A percentile compares a stretch with the other conserved stretches of the same genome.
Conservation (phyloP, 2,329 filamentous ascomycete genomes). For the Paracamarosporium sp. region DNA sequence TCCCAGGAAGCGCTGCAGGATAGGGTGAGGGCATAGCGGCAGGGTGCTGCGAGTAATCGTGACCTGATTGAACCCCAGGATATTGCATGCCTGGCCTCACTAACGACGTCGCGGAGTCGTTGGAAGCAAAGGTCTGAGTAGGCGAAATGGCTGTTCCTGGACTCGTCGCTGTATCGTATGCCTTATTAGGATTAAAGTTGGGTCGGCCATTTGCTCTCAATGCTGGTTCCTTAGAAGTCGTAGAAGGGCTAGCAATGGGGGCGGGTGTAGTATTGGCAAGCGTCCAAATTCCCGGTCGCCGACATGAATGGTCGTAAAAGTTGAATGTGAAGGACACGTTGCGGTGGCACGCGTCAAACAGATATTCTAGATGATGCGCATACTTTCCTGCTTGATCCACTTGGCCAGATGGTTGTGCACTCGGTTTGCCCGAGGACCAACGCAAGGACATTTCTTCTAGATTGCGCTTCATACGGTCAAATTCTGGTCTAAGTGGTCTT, state of each 20-base stretch:
- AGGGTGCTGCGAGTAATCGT: not conserved
- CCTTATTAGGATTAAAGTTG: not conserved
- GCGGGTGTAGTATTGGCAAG: not conserved
- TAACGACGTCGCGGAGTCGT: not conserved
- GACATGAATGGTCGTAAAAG: conserved; percentile 41
- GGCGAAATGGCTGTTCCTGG: not conserved
- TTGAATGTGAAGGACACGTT: conserved; percentile 32
- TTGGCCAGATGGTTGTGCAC: not conserved
- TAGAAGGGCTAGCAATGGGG: not conserved
- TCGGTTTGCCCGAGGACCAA: conserved; percentile 20
- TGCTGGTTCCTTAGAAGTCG: not conserved
- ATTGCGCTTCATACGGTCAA: conserved; percentile 27
- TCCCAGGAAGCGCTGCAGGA: not conserved
- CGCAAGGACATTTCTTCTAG: conserved; percentile 38
- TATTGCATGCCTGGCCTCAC: not conserved
- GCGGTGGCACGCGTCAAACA: conserved; percentile 27
- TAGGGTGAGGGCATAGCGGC: not conserved
- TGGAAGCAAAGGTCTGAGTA: not conserved
- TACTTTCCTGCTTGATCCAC: conserved; percentile 35
- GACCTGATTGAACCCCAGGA: not conserved
- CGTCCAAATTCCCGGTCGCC: not conserved
- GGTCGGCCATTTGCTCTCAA: not conserved
- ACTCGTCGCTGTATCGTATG: not conserved
- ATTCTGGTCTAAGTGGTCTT: conserved; percentile 30
- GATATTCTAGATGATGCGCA: conserved; percentile 30